Evolutionary conservation across 2,329 filamentous ascomycete genomes (phyloP).

Genomic region (Nemania bipapillata): DNA sequence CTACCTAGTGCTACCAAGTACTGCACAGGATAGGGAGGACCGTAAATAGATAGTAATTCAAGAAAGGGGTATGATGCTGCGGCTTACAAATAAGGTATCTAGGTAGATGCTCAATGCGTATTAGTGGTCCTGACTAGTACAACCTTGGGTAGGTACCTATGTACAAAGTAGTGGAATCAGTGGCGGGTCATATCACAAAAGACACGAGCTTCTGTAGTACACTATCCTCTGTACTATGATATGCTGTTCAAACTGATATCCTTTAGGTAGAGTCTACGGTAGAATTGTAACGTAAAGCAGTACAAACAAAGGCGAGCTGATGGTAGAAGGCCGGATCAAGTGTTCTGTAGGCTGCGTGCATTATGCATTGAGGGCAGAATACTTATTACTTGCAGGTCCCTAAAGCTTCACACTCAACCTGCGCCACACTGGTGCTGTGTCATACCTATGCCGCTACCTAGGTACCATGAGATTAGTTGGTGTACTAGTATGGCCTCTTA

Average conservation of each 20-base stretch:
- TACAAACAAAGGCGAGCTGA: conserved; percentile 25
- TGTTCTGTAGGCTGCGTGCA: background rate
- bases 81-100: conserved; percentile 28
- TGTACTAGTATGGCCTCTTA: background rate
- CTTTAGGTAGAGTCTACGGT: background rate
- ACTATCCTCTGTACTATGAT: background rate
- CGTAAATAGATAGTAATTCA: background rate
- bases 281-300: conserved; percentile 2
- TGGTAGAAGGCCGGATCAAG: background rate
- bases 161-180: background rate
- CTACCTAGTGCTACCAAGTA: too few relatives aligned
- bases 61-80: conserved; percentile 16
- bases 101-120: background rate
- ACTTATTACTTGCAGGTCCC: background rate
- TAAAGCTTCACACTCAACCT: conserved; percentile 16
- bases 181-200: background rate
- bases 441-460: background rate
- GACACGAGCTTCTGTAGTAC: background rate
- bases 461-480: conserved; percentile 10
- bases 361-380: background rate
- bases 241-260: conserved; percentile 25
- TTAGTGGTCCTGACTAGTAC: conserved; percentile 4
- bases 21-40: background rate
- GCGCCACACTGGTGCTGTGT: conserved; percentile 25
- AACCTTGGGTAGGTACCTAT: background rate